Conservation (phyloP, 345 rosid genomes). For the Camelina laxa region DNA sequence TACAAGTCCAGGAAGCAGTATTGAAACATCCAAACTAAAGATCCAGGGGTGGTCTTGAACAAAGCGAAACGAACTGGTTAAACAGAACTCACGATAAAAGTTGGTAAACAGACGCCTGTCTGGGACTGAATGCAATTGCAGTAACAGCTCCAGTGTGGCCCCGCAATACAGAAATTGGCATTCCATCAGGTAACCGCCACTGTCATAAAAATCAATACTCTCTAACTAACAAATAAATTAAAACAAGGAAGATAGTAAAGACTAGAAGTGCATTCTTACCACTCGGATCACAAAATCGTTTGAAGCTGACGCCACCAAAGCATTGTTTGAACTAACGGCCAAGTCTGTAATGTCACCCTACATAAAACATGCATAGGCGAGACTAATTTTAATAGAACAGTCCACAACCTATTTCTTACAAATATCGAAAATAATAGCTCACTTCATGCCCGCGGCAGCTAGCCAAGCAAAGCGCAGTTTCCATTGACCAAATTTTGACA, state of each 20-base stretch:
- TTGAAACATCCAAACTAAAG: conserved; percentile 28
- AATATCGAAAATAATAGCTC: conserved; percentile 46
- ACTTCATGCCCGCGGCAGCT: conserved; percentile 99
- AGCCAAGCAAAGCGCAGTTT: conserved; percentile 98
- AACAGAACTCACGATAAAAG: conserved; percentile 85
- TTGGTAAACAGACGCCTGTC: conserved; percentile 81
- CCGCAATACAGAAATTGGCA: conserved; percentile 87
- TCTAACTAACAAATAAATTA: conserved; percentile 23
- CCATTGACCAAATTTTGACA: conserved; percentile 99
- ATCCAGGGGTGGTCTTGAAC: conserved; percentile 31
- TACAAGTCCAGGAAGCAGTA: conserved; percentile 31
- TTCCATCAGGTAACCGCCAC: conserved; percentile 99
- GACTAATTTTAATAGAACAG: conserved; percentile 26
- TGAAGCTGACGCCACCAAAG: conserved; percentile 96
- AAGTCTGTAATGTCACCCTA: conserved; percentile 99
- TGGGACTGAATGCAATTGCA: conserved; percentile 95
- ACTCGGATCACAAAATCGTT: conserved; percentile 97
- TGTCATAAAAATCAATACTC: conserved; percentile 48
- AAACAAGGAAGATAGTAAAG: conserved; percentile 22
- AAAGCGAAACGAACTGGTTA: conserved; percentile 10
- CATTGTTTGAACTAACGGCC: conserved; percentile 95
- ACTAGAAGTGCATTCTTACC: conserved; percentile 58
- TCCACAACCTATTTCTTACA: conserved; percentile 30
- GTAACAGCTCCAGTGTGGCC: conserved; percentile 98
- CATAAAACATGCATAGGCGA: conserved; percentile 35